Percentiles rank a stretch among this genome's conserved stretches.
phyloP scores from a whole-genome alignment of 352 stramenopile species.

The Achlya hypogyna region DNA sequence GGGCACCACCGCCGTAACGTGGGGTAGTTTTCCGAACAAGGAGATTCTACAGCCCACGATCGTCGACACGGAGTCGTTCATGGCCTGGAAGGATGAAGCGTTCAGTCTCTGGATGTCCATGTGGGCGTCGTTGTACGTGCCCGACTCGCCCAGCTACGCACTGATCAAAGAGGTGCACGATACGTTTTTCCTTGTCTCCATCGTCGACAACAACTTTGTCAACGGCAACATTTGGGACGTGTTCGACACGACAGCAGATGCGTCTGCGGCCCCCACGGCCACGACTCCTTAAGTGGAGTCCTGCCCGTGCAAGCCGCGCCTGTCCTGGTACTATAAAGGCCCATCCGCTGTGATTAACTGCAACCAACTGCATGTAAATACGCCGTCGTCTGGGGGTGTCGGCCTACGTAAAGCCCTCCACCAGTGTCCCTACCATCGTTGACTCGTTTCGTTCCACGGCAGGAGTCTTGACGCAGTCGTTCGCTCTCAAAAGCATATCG shows the following conservation, averaged over 20 bases:
- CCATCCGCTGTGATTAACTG: too few relatives aligned
- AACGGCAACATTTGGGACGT: conserved; percentile 80
- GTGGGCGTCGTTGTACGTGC: conserved; percentile 95
- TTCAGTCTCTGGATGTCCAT: conserved; percentile 94
- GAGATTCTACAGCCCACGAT: conserved; percentile 96
- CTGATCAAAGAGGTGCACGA: conserved; percentile 94
- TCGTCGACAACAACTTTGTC: conserved; percentile 98
- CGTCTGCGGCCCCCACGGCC: conserved; percentile 9
- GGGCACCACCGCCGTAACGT: conserved; percentile 94
- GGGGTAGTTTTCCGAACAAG: conserved; percentile 96
- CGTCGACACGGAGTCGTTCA: conserved; percentile 95
- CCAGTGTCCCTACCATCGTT: too few relatives aligned
- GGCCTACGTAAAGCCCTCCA: too few relatives aligned
- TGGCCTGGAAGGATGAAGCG: conserved; percentile 94
- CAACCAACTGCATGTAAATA: too few relatives aligned
- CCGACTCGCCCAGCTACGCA: conserved; percentile 77
- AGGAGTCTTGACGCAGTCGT: too few relatives aligned
- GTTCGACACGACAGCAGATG: conserved; percentile 32
- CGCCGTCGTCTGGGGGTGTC: too few relatives aligned
- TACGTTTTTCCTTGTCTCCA: conserved; percentile 96
- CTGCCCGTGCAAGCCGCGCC: neutral
- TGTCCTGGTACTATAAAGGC: too few relatives aligned
- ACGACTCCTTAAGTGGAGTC: conserved; percentile 18
- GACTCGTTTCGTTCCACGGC: too few relatives aligned
- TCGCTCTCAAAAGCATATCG: too few relatives aligned